Evolutionary conservation across 2,329 filamentous ascomycete genomes (phyloP).

Genomic region (Aspergillus aculeatus): DNA sequence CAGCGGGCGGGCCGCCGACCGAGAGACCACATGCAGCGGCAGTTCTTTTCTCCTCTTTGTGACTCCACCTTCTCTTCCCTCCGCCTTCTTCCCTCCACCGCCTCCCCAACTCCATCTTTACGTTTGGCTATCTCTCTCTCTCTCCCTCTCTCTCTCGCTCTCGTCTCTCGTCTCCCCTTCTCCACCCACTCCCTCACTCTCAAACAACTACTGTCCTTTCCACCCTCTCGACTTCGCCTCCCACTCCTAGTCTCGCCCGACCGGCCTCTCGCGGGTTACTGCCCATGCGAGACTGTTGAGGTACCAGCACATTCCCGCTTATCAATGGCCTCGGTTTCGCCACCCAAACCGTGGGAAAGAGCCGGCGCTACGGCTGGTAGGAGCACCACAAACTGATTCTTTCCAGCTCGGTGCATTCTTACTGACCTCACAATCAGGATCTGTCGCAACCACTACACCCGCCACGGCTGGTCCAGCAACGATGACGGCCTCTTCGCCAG

Average conservation of each 20-base stretch:
- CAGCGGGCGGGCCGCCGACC: not conserved
- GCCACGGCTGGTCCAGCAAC: slow-evolving; percentile 32
- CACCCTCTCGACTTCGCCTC: not conserved
- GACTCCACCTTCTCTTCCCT: slow-evolving; percentile 8
- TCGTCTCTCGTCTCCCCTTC: slow-evolving; percentile 6
- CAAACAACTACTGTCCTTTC: not conserved
- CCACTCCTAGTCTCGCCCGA: slow-evolving; percentile 1
- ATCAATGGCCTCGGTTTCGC: slow-evolving; percentile 65
- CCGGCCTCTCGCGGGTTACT: slow-evolving; percentile 10
- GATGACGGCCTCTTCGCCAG: slow-evolving; percentile 36
- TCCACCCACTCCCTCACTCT: slow-evolving; percentile 5
- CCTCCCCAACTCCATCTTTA: slow-evolving; percentile 11
- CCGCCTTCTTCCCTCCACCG: slow-evolving; percentile 1
- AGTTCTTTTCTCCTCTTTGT: slow-evolving; percentile 10
- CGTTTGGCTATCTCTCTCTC: slow-evolving; percentile 9
- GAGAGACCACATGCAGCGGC: slow-evolving; percentile 19
- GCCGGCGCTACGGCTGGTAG: slow-evolving; percentile 60
- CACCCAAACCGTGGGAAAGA: slow-evolving; percentile 96
- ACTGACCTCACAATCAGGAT: slow-evolving; percentile 20
- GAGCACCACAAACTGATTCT: slow-evolving; percentile 32
- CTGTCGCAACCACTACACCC: slow-evolving; percentile 27
- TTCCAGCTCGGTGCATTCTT: not conserved
- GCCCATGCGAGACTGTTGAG: slow-evolving; percentile 33
- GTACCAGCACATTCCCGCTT: slow-evolving; percentile 17
- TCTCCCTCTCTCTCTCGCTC: slow-evolving; percentile 2